Conservation (phyloP, 768 basidiomycete species). For the Suillus occidentalis region DNA sequence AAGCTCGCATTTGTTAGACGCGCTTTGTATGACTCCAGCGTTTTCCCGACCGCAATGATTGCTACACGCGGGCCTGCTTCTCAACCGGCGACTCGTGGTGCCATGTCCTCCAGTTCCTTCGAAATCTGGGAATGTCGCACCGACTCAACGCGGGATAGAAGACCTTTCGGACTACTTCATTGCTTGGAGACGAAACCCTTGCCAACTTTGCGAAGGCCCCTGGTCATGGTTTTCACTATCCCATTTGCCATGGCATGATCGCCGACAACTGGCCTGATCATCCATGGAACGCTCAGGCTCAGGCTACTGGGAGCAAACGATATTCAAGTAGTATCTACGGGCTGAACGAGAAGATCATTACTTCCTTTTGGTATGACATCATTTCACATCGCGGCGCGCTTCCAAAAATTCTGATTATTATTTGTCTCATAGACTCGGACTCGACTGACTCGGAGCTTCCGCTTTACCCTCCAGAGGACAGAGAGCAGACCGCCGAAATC, state of each 20-base stretch:
- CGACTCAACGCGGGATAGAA: constrained; percentile 96
- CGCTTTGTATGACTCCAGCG: constrained; percentile 42
- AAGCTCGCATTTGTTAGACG: constrained; percentile 1
- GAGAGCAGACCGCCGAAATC: constrained; percentile 98
- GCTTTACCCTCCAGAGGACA: constrained; percentile 95
- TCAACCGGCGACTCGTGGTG: constrained; percentile 57
- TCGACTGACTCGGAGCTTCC: too few species aligned
- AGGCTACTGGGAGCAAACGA: constrained; percentile 99
- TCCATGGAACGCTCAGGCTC: too few species aligned
- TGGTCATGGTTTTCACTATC: constrained; percentile 92
- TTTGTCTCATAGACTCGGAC: constrained; percentile 67
- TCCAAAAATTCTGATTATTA: constrained; percentile 1
- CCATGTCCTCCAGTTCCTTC: constrained; percentile 77
- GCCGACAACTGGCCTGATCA: constrained; percentile 98
- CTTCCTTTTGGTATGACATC: constrained; percentile 81
- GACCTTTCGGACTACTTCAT: constrained; percentile 99
- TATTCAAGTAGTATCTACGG: constrained; percentile 98
- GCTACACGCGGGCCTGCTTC: constrained; percentile 79
- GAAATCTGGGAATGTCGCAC: constrained; percentile 90
- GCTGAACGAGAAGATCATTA: constrained; percentile 99
- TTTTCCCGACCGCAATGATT: constrained; percentile 98
- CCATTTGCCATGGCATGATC: constrained; percentile 97
- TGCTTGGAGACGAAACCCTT: constrained; percentile 97
- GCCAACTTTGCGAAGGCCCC: constrained; percentile 97
- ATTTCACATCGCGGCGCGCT: not conserved